Evolutionary conservation across 2,329 filamentous ascomycete genomes (phyloP), one percentile per base, ranked within the genome.

Genomic region (Diplodia corticola): DNA sequence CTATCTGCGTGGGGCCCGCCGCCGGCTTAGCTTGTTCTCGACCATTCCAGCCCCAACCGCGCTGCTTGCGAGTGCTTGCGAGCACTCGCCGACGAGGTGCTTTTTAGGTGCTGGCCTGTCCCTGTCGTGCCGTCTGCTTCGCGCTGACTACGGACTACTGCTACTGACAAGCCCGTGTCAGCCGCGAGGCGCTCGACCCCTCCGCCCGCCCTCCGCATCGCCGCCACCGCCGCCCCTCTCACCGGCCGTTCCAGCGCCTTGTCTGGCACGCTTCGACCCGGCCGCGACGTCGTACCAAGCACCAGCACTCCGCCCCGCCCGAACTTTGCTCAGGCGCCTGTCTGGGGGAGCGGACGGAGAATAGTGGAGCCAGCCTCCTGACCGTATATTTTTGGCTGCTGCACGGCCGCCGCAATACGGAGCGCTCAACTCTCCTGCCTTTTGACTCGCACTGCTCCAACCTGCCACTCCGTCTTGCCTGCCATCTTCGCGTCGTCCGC

Each of bases 1-100:
- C 17, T 48, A 40, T 61, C 26, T 30, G 57, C 44, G 57, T 24
- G 48, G 51, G 63, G 63, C 51, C 63, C 33, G 50, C 24, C 26
- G 9, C 49, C 13, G 28, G 33, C 61, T 57, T 49, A 44, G 51
- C 40, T 65, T 26, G 51, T 57, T 65, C 63, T 65, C 63, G 63
- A 57, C 63, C 63, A 65, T 65, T 65, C 63, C 63, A 57, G 46
- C 40, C 63, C 50, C 63, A 65, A 50, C 63, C 63, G 63, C 61
- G 33, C 61, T 64, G 26, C 6, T 28, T 35, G 26, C 37, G n/a
- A 48, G 55, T 64, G 26, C 6, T 28, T 35, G 26, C 37, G n/a
- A 48, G 55, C 33, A 59, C n/a, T 44, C 26, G 37, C 2, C 37
- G 24, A 33, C 5, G 37, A 30, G 30, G 55, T 48, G 46, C 55